These are phyloP conservation scores for Echinosophora koreensis DNA, from an alignment of 306 rosid species.

Conservation along the genomic window DNA sequence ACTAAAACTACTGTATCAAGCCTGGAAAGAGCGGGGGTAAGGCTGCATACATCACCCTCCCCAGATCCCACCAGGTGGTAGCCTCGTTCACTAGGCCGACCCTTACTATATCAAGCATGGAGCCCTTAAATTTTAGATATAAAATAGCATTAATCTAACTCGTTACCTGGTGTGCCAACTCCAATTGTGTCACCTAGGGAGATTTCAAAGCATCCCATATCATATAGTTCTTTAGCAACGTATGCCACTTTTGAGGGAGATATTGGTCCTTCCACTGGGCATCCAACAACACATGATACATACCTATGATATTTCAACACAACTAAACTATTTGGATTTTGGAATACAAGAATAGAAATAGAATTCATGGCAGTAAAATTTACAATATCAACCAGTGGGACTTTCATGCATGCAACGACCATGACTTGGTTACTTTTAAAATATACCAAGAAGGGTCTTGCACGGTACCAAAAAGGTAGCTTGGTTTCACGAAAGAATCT, in stretches of 20 bases:
- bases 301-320: constrained; percentile 62
- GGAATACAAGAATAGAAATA: constrained; percentile 25
- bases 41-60: too few relatives aligned
- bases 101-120: not conserved
- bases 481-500: not conserved
- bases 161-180: constrained; percentile 87
- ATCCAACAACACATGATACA: constrained; percentile 90
- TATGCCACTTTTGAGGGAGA: constrained; percentile 87
- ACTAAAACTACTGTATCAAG: not conserved
- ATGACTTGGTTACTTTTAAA: not conserved
- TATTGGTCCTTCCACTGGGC: constrained; percentile 92
- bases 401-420: constrained; percentile 31
- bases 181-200: constrained; percentile 98
- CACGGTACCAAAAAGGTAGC: not conserved
- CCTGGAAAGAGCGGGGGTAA: too few relatives aligned
- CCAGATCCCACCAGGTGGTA: too few relatives aligned
- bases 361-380: constrained; percentile 15
- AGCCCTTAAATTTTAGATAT: not conserved
- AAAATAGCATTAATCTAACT: constrained; percentile 17
- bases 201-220: constrained; percentile 98
- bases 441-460: not conserved
- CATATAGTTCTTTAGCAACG: constrained; percentile 85
- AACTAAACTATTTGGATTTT: constrained; percentile 26
- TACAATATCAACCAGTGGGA: constrained; percentile 26
- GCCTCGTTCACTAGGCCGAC: too few relatives aligned